Percentiles rank a stretch among this genome's conserved stretches.
phyloP scores from a whole-genome alignment of 2,329 filamentous ascomycete species.

The Pseudopyrenochaeta lycopersici region DNA sequence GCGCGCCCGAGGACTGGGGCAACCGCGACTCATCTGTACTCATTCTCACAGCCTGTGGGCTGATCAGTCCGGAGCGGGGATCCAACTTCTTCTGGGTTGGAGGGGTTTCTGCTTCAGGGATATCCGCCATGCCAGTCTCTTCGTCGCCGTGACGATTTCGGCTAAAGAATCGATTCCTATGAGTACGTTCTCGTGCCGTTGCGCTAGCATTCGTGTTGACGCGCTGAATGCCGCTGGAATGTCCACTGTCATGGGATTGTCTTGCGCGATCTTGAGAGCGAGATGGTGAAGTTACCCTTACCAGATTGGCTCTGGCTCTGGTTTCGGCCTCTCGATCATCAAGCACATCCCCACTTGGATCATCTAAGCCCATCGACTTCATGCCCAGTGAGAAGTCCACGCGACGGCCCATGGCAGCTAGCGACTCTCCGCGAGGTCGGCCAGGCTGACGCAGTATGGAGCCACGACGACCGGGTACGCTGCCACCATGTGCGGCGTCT shows the following conservation, averaged over 20 bases:
- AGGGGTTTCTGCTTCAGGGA: conserved; percentile 50
- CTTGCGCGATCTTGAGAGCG: conserved; percentile 36
- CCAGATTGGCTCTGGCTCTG: conserved; percentile 49
- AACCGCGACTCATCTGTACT: conserved; percentile 28
- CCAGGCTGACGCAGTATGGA: conserved; percentile 66
- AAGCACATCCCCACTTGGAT: conserved; percentile 71
- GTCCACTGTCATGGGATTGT: conserved; percentile 43
- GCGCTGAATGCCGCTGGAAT: conserved; percentile 45
- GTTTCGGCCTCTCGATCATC: conserved; percentile 59
- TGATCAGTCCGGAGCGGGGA: conserved; percentile 45
- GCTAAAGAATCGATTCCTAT: conserved; percentile 70
- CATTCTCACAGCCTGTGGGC: conserved; percentile 38
- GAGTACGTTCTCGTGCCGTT: conserved; percentile 50
- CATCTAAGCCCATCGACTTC: conserved; percentile 64
- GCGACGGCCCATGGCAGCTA: conserved; percentile 66
- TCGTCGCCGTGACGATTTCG: conserved; percentile 53
- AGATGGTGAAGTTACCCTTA: conserved; percentile 51
- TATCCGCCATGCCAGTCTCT: conserved; percentile 58
- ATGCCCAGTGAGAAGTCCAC: conserved; percentile 78
- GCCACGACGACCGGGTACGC: conserved; percentile 46
- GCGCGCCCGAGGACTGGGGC: conserved; percentile 34
- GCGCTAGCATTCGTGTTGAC: conserved; percentile 45
- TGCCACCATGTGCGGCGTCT: conserved; percentile 7
- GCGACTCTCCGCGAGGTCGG: conserved; percentile 63
- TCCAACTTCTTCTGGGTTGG: conserved; percentile 44